Evolutionary conservation across 2,329 filamentous ascomycete species (phyloP), one percentile per base, ranked within the genome.

Genomic region (Pseudocercospora musae): DNA sequence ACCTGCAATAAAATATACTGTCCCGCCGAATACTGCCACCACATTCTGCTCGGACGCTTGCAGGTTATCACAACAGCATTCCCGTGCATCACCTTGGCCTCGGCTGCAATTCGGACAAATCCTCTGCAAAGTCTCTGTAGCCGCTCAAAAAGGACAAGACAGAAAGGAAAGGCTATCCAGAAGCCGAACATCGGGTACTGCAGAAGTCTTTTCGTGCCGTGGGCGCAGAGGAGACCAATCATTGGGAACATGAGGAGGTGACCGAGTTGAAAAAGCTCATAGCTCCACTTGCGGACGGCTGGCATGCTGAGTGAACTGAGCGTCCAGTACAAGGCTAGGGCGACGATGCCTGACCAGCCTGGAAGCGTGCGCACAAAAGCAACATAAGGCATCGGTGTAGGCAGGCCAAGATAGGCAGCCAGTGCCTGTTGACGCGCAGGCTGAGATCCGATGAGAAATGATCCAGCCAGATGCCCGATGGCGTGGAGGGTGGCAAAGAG

Each of bases 211-310:
- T 77, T 75, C 0, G 82, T 82, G 0, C 84, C 84, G 65, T 87
- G 84, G 0, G 81, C 83, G 70, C 81, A 81, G 68, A 85, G 77
- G 0, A 86, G 73, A 0, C 80, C 83, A 27, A 86, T 81, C 20
- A 86, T 82, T 8, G 83, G 84, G 46, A 81, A 86, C 81, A 86
- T 85, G 40, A 86, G 78, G 6, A 86, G 64, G 65, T 86, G 84
- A 0, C 80, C 81, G 0, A 85, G 74, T 65, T 86, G 84, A 64
- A 87, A 87, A 20, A 85, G 67, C 65, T 87, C 82, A 57, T 85
- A 85, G 65, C 78, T 83, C 77, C 79, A 79, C 13, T 75, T 79
- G 0, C 84, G 77, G 0, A 86, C 75, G 29, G 75, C 76, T 0
- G 84, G 83, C 64, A 83, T 79, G 59, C 81, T 84, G 33, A 84